These are phyloP conservation scores for Santalum album DNA, from an alignment of 164 flowering plant genomes.

Conservation along the genomic window DNA sequence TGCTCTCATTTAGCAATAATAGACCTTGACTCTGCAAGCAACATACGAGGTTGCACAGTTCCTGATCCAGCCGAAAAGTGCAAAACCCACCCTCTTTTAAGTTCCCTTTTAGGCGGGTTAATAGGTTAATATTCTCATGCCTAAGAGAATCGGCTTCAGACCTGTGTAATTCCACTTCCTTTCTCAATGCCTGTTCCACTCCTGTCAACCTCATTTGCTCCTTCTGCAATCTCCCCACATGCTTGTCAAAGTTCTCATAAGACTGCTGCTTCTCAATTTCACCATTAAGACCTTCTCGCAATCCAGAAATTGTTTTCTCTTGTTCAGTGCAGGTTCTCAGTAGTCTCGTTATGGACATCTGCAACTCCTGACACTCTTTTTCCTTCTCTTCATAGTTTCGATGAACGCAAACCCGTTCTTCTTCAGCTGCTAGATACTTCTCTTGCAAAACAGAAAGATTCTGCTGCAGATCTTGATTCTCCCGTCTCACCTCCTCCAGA, in stretches of 20 bases:
- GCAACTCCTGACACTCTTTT: constrained; percentile 67
- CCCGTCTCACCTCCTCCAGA: constrained; percentile 30
- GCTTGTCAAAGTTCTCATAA: constrained; percentile 31
- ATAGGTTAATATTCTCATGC: constrained; percentile 61
- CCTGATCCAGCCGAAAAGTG: constrained; percentile 61
- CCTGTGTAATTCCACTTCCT: constrained; percentile 63
- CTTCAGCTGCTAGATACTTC: constrained; percentile 32
- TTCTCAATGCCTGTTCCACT: constrained; percentile 66
- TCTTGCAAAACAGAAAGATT: constrained; percentile 41
- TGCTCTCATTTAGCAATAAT: constrained; percentile 47
- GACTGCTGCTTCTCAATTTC: constrained; percentile 32
- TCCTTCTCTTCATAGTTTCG: constrained; percentile 63
- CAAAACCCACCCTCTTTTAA: constrained; percentile 36
- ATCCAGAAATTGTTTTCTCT: constrained; percentile 72
- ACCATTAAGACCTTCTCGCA: constrained; percentile 48
- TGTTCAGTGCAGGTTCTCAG: constrained; percentile 72
- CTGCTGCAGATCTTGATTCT: constrained; percentile 38
- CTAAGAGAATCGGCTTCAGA: constrained; percentile 70
- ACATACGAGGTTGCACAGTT: constrained; percentile 40
- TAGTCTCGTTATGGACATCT: constrained; percentile 54
- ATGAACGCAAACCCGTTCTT: constrained; percentile 43
- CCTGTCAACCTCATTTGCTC: constrained; percentile 79
- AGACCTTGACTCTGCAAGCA: constrained; percentile 62
- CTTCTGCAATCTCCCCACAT: constrained; percentile 38
- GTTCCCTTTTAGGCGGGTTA: constrained; percentile 45